Evolutionary conservation across 352 stramenopile genomes (phyloP).

Genomic region (Thalassiosira delicatula): DNA sequence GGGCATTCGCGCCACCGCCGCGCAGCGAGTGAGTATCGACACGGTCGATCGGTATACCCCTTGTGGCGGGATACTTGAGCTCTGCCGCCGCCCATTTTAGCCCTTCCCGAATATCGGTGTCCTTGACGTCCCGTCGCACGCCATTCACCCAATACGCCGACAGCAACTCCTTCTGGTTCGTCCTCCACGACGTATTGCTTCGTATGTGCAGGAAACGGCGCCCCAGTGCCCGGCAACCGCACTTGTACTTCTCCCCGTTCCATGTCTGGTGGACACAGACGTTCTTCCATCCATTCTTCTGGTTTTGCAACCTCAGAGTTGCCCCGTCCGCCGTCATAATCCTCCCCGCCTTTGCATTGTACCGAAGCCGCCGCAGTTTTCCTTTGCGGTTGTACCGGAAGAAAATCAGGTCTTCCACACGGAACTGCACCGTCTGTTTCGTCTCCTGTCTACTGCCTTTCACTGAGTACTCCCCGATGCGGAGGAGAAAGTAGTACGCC

Average conservation of each 20-base stretch:
- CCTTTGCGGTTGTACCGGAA: background rate
- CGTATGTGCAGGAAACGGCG: background rate
- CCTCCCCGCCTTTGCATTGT: background rate
- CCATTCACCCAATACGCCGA: background rate
- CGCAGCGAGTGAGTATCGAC: conserved; percentile 38
- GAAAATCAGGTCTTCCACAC: background rate
- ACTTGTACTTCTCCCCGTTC: background rate
- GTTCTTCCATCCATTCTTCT: conserved; percentile 5
- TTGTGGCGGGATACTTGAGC: background rate
- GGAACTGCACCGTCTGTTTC: background rate
- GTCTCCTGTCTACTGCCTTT: background rate
- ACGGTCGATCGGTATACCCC: conserved; percentile 30
- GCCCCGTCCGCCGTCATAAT: background rate
- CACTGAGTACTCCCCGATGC: background rate
- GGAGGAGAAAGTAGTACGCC: background rate
- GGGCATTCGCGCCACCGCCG: conserved; percentile 27
- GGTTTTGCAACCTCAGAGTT: conserved; percentile 6
- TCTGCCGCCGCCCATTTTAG: conserved; percentile 14
- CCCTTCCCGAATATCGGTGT: background rate
- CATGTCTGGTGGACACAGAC: background rate
- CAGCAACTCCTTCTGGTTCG: background rate
- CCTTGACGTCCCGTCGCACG: background rate
- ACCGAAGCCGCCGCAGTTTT: background rate
- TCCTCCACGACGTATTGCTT: background rate
- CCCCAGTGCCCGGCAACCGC: background rate